Evolutionary conservation across 345 rosid genomes (phyloP).

Genomic region (Camelina laxa): DNA sequence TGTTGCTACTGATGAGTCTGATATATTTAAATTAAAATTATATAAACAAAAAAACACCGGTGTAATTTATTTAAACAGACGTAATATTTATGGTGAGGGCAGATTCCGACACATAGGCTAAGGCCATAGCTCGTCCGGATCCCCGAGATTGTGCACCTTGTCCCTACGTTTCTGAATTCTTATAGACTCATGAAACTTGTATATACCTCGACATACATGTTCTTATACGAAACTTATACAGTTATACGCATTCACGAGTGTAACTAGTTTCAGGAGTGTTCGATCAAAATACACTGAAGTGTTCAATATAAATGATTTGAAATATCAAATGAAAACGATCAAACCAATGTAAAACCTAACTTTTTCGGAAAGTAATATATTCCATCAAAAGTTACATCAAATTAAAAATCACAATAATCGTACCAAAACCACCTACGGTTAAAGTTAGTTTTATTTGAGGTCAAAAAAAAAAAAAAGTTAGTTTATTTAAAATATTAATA

Average conservation of each 20-base stretch:
- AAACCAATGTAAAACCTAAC: background rate
- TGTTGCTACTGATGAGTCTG: background rate
- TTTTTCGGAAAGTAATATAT: background rate
- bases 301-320: too few relatives aligned
- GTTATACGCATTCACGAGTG: background rate
- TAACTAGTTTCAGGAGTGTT: background rate
- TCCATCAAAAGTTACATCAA: background rate
- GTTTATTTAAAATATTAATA: background rate
- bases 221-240: background rate
- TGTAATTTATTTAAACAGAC: background rate
- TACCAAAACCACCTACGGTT: background rate
- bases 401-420: background rate
- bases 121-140: slow-evolving; percentile 30
- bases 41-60: background rate
- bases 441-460: too few relatives aligned
- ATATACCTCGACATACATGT: background rate
- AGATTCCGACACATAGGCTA: slow-evolving; percentile 19
- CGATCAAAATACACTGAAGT: background rate
- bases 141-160: slow-evolving; percentile 38
- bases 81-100: background rate
- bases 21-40: background rate
- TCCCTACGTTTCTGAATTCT: slow-evolving; percentile 10
- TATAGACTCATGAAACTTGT: background rate
- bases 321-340: too few relatives aligned
- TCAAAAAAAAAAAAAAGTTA: too few relatives aligned